Conservation (phyloP, 768 basidiomycete genomes). For the Tylopilus rubrobrunneus region DNA sequence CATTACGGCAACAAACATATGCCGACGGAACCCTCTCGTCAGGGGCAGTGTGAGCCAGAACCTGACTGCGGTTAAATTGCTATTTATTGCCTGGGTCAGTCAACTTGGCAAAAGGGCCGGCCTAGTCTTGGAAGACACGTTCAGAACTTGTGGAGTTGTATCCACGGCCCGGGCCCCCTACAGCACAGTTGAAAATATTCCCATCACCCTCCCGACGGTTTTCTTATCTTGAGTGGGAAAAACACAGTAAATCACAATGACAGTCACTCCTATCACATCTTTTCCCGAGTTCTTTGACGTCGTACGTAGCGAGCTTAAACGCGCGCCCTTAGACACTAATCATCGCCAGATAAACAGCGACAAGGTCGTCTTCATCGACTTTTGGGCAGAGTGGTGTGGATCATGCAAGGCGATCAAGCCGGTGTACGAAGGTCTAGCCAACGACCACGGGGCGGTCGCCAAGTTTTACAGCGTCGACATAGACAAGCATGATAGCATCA, state of each 20-base stretch:
- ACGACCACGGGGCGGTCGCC: background rate
- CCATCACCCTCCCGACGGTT: background rate
- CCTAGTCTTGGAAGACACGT: too few relatives aligned
- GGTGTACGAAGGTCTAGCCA: background rate
- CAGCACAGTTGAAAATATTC: too few relatives aligned
- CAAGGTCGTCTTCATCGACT: slow-evolving; percentile 1
- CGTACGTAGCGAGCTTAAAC: background rate
- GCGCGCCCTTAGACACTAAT: background rate
- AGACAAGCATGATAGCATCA: slow-evolving; percentile 34
- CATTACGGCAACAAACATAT: too few relatives aligned
- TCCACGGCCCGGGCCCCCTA: background rate
- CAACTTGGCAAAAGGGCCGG: too few relatives aligned
- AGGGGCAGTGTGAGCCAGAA: too few relatives aligned
- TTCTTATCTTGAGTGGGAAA: background rate
- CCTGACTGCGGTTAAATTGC: too few relatives aligned
- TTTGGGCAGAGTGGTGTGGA: slow-evolving; percentile 10
- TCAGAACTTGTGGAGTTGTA: too few relatives aligned
- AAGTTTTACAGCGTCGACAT: slow-evolving; percentile 2
- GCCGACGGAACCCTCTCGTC: too few relatives aligned
- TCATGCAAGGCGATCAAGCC: slow-evolving; percentile 1
- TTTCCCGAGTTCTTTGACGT: background rate
- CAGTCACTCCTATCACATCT: background rate
- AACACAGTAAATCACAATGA: background rate
- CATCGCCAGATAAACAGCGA: background rate
- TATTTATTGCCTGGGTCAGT: too few relatives aligned